Evolutionary conservation across 192 early-diverging fungal species (phyloP), one percentile per base, ranked within the genome.

Genomic region (Coemansia aciculifera): DNA sequence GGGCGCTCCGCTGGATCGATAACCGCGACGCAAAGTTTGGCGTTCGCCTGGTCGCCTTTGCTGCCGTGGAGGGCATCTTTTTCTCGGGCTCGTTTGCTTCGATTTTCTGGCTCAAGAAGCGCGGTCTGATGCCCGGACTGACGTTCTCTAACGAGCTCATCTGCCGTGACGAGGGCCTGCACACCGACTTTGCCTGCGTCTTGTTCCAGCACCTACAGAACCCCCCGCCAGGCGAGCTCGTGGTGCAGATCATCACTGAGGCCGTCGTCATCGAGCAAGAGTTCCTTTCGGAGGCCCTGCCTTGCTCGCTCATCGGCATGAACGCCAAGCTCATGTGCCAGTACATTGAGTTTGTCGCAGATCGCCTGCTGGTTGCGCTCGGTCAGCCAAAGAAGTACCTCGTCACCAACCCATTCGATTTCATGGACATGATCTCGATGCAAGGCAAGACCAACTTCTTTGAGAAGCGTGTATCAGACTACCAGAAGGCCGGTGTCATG

Each of bases 31-130:
- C 94, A 23, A 87, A 90, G 42, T 99, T 97, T 86, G 94, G 92
- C 59, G 90, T 94, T 66, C 90, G 97, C 59, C 84, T 98, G 46
- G 89, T 97, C 43, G 97, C 95, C 59, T 99, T 99, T 86, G 95
- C 95, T 49, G 95, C 93, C 21, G 95, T 99, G 15, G 97, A 98
- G 75, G 97, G 97, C 54, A 96, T 98, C 78, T 98, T 98, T 87
- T 98, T 97, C 85, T 95, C 92, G 67, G 97, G 95, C 12, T 90
- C 97, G 17, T 98, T 98, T 79, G 95, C 97, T 2, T 88, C 97
- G 27, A 99, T 99, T 86, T 99, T 99, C 74, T 99, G 95, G 95
- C 92, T 99, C 77, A 99, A 98, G 91, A 99, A 99, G 88, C 92
- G 95, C 71, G 97, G 95, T 19, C 79, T 98, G 65, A 97, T 97